Base-by-base conservation (phyloP, 768 basidiomycete genomes). In the Tylopilus rubrobrunneus region DNA sequence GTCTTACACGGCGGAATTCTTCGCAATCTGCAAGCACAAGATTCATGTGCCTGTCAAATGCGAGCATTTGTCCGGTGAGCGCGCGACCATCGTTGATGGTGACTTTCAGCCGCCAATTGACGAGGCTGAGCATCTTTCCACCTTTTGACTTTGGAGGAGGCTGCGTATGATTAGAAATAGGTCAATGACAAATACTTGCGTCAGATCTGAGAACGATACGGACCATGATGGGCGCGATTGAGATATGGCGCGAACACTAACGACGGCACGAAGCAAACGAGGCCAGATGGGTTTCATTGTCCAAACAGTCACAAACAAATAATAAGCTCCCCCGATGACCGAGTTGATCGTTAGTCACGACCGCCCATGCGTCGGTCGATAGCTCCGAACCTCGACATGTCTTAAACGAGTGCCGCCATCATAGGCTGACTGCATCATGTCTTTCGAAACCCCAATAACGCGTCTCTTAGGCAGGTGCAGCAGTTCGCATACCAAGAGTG, bases 21-120 rank as follows among this genome's bases (percentile, higher is more conserved):
- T 99, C 97, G 67, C 95, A 98, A 63, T 98, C 97, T 15, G 96
- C 94, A 51, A 99, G 76, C 43, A 99, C 97, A 62, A 99, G 79
- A 75, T 99, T 99, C 97, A 98, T 99, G 74, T 99, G 97, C 67
- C 91, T 87, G 77, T 99, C 97, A 71, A 98, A 99, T 49, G 97
- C 97, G 71, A 99, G 88, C 92, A 98, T 97, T 76, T 98, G 97
- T 40, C 97, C 97, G 44, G 91, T 92, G 64, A 98, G 77, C 52
- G 89, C 83, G 71, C 97, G 90, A 56, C 94, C 94, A 73, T 99
- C 97, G 85, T 87, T 97, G 74, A 98, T 86, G 55, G 94, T 97
- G 55, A 98, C 86, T 75, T 90, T 95, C 61, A 99, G 82, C 73
- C 96, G 81, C 90, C 96, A 98, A 76, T 98, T 94, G 78, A 99